Conservation (phyloP, 305 asterid genomes). For the Fraxinus latifolia region DNA sequence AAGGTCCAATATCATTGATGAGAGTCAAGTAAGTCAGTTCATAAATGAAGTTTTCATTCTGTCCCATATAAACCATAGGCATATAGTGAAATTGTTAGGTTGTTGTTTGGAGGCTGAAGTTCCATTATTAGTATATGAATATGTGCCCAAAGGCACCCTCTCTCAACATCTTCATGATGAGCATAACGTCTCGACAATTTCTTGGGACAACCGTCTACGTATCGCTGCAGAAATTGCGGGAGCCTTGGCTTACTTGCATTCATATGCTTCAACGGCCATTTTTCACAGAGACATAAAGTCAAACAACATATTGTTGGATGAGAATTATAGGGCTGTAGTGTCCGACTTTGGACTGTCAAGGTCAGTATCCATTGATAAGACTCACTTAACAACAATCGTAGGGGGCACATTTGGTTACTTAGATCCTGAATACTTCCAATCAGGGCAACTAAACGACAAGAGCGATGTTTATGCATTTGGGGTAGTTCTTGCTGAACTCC, state of each 20-base stretch:
- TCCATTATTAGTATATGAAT: conserved; percentile 35
- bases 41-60: conserved; percentile 37
- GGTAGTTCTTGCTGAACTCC: conserved; percentile 39
- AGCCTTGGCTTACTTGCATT: conserved; percentile 39
- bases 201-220: conserved; percentile 30
- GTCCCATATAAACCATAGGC: conserved; percentile 38
- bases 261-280: conserved; percentile 37
- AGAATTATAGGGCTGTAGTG: conserved; percentile 31
- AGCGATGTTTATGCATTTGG: conserved; percentile 48
- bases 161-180: conserved; percentile 26
- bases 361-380: conserved; percentile 32
- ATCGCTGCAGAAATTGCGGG: conserved; percentile 40
- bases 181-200: not conserved
- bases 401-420: conserved; percentile 42
- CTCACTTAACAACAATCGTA: conserved; percentile 38
- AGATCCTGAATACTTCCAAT: conserved; percentile 38
- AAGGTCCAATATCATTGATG: conserved; percentile 31
- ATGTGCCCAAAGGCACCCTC: conserved; percentile 33
- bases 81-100: conserved; percentile 36
- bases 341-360: conserved; percentile 44
- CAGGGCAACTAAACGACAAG: conserved; percentile 40
- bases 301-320: conserved; percentile 33
- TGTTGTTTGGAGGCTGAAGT: conserved; percentile 37
- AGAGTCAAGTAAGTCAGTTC: conserved; percentile 33
- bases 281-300: conserved; percentile 37